Conservation (phyloP, 1,284 basidiomycete genomes). For the Apiotrichum veenhuisii region DNA sequence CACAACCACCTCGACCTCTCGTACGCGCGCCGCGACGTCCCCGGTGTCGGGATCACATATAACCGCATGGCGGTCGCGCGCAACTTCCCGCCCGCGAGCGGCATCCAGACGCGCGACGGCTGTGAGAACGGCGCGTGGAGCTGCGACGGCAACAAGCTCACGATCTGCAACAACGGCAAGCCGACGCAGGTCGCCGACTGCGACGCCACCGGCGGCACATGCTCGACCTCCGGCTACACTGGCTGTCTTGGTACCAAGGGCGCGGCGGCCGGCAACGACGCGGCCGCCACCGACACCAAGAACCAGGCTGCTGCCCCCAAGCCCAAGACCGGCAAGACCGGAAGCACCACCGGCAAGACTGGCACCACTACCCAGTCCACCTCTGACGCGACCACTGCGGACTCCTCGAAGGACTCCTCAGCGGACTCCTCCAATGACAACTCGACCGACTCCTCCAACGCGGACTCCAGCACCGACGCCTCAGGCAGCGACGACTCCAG, state of each 20-base stretch:
- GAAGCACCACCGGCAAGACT: too few relatives aligned
- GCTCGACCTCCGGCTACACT: neutral
- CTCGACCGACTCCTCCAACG: too few relatives aligned
- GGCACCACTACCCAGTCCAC: too few relatives aligned
- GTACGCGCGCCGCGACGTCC: neutral
- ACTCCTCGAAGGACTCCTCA: too few relatives aligned
- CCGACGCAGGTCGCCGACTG: neutral
- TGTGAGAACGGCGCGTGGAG: neutral
- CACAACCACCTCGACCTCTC: neutral
- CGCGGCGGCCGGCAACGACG: too few relatives aligned
- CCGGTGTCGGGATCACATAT: neutral
- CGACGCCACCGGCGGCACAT: neutral
- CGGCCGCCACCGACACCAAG: too few relatives aligned
- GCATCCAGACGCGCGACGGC: neutral
- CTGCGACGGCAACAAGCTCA: neutral
- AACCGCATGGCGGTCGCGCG: neutral
- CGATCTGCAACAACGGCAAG: neutral
- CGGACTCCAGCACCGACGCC: too few relatives aligned
- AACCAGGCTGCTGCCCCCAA: too few relatives aligned
- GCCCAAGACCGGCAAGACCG: too few relatives aligned
- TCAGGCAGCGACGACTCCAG: too few relatives aligned
- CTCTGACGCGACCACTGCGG: too few relatives aligned
- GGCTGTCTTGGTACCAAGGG: neutral
- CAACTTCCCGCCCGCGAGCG: neutral
- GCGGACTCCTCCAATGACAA: too few relatives aligned